phyloP scores from a whole-genome alignment of 345 rosid species.

The Eucalyptus globulus region DNA sequence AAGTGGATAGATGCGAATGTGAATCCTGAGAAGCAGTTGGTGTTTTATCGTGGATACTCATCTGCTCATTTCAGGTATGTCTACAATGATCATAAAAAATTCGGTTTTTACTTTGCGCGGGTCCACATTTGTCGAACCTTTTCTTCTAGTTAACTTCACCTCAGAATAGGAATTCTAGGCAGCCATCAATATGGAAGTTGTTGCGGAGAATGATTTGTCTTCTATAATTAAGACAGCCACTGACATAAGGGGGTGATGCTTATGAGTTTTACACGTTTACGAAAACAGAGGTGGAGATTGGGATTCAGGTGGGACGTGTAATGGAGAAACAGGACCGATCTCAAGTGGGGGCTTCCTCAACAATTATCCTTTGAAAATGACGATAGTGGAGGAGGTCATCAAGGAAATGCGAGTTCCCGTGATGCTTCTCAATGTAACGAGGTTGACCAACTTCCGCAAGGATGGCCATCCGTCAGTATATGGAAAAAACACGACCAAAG shows the following conservation, averaged over 20 bases:
- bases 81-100: not conserved
- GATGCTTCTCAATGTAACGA: slow-evolving; percentile 62
- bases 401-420: slow-evolving; percentile 44
- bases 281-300: slow-evolving; percentile 83
- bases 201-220: not conserved
- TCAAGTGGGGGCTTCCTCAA: slow-evolving; percentile 44
- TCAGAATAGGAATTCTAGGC: not conserved
- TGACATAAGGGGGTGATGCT: not conserved
- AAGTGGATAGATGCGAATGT: slow-evolving; percentile 64
- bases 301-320: slow-evolving; percentile 93
- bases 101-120: not conserved
- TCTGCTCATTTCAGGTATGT: slow-evolving; percentile 87
- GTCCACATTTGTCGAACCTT: not conserved
- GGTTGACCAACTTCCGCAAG: slow-evolving; percentile 81
- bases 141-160: not conserved
- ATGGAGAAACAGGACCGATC: slow-evolving; percentile 65
- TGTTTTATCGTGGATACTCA: slow-evolving; percentile 91
- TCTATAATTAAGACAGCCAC: not conserved
- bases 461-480: slow-evolving; percentile 87
- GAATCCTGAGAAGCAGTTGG: slow-evolving; percentile 46
- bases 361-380: slow-evolving; percentile 77
- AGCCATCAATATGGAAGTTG: not conserved
- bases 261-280: not conserved
- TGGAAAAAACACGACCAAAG: slow-evolving; percentile 35
- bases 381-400: slow-evolving; percentile 74